Evolutionary conservation across 192 early-diverging fungal genomes (phyloP), one percentile per base, ranked within the genome.

Genomic region (Coemansia sp.): DNA sequence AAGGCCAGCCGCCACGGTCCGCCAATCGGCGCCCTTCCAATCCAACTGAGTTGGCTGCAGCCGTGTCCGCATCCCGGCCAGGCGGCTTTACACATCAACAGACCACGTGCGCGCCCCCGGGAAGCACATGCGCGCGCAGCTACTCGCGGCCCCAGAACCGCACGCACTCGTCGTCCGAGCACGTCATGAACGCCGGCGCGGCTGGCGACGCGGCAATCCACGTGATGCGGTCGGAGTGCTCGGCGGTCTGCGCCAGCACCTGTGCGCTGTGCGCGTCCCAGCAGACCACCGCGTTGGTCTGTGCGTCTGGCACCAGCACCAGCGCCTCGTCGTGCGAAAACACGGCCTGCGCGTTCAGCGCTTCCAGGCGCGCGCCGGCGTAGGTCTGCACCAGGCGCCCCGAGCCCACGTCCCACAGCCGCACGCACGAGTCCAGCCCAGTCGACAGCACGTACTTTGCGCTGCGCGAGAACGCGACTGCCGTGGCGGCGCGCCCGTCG

Each of bases 331-430:
- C 86, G 59, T 82, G 78, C 7, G 82, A 85, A 35, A 91, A 87
- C 32, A 69, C 65, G 1, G 80, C 78, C 19, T 60, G 61, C 8
- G 63, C 53, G 43, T 53, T 85, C 11, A 35, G 11, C 2, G 46
- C 19, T 7, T 62, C 63, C 41, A 62, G 79, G 23, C 59, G 40
- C 22, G 86, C 84, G 8, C 92, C 91, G 40, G 79, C 70, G 64
- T 86, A 97, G 11, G 81, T 76, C 60, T 84, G 79, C 35, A 93
- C 73, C 27, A 86, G 60, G 29, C 82, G 81, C 0, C 91, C 92
- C 19, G 79, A 85, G 11, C 75, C 69, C 50, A 89, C 65, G 28
- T 97, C 94, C 94, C 94, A 97, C 39, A 95, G 67, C 54, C 83
- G 79, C 9, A 82, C 73, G 3, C 69, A 31, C 3, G 87, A 89